Conservation (phyloP, 75 land plant genomes). For the Cryptomeria japonica region DNA sequence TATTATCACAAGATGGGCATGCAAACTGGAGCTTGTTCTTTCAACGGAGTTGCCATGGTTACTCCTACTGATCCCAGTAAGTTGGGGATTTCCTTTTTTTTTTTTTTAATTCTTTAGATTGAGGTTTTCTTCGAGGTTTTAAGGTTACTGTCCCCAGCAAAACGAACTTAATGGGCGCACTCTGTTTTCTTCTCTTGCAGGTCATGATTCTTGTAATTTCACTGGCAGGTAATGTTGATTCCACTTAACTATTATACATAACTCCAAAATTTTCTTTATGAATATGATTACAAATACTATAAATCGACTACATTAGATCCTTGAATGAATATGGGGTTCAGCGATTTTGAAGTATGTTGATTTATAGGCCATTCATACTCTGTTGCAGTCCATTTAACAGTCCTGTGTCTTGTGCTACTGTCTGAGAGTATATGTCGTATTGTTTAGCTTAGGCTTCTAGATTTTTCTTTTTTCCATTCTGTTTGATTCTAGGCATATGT, state of each 20-base stretch:
- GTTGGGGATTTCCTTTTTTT: conserved; percentile 11
- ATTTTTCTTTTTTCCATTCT: not conserved
- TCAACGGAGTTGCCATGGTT: conserved; percentile 49
- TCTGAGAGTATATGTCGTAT: not conserved
- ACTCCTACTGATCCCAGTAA: conserved; percentile 73
- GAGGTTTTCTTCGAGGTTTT: not conserved
- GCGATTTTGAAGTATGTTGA: not conserved
- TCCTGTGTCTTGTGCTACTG: not conserved
- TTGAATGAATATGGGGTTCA: not conserved
- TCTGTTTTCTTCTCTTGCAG: conserved; percentile 23
- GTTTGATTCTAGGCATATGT: not conserved
- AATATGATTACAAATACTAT: too few species aligned
- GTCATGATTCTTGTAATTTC: conserved; percentile 35
- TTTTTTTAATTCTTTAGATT: not conserved
- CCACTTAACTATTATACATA: too few species aligned
- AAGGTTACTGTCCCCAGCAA: not conserved
- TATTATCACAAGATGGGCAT: conserved; percentile 63
- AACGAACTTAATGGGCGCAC: not conserved
- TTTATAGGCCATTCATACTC: not conserved
- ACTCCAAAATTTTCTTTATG: too few species aligned
- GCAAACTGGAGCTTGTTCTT: conserved; percentile 62
- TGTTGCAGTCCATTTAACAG: not conserved
- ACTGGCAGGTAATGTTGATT: conserved; percentile 26
- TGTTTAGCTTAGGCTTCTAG: not conserved
- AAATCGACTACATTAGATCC: not conserved